Evolutionary conservation across 495 filamentous ascomycete species (phyloP).

Genomic region (Trichoderma orchidacearum): DNA sequence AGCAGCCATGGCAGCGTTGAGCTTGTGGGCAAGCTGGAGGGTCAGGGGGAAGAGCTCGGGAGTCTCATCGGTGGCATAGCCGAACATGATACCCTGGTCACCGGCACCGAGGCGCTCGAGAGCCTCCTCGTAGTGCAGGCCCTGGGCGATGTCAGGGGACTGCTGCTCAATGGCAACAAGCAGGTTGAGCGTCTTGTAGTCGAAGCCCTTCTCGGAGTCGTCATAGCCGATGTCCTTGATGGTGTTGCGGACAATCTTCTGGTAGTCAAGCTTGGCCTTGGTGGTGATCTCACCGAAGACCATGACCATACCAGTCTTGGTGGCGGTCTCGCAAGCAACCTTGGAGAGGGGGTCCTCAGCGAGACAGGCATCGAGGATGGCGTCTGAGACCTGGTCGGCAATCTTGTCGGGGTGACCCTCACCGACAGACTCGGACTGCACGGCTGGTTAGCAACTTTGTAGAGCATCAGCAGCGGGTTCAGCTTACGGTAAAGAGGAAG

Average conservation of each 20-base stretch:
- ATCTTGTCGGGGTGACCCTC: slow-evolving; percentile 98
- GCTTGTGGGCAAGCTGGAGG: slow-evolving; percentile 83
- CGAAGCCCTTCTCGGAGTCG: slow-evolving; percentile 92
- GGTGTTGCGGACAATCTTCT: slow-evolving; percentile 86
- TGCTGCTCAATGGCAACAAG: slow-evolving; percentile 98
- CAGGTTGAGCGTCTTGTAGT: slow-evolving; percentile 99
- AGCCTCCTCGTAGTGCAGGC: slow-evolving; percentile 90
- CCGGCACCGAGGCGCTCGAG: slow-evolving; percentile 96
- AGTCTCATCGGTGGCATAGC: slow-evolving; percentile 98
- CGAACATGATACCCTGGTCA: slow-evolving; percentile 99
- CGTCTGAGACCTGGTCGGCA: slow-evolving; percentile 96
- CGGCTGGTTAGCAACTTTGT: slow-evolving; percentile 8
- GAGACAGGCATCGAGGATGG: slow-evolving; percentile 95
- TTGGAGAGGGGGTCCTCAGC: slow-evolving; percentile 91
- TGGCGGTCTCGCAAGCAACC: slow-evolving; percentile 96
- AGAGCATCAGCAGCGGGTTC: neutral
- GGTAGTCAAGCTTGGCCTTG: slow-evolving; percentile 89
- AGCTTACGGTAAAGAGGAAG: slow-evolving; percentile 87
- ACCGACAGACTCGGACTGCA: slow-evolving; percentile 84
- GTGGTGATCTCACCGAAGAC: slow-evolving; percentile 99
- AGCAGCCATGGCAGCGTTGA: slow-evolving; percentile 83
- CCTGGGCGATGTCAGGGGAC: slow-evolving; percentile 96
- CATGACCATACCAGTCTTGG: slow-evolving; percentile 99
- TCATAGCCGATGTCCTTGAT: slow-evolving; percentile 99
- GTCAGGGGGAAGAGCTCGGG: slow-evolving; percentile 93